These are phyloP conservation scores for Sugiyamaella castrensis DNA, from an alignment of 1,139 yeast genomes.

Conservation along the genomic window DNA sequence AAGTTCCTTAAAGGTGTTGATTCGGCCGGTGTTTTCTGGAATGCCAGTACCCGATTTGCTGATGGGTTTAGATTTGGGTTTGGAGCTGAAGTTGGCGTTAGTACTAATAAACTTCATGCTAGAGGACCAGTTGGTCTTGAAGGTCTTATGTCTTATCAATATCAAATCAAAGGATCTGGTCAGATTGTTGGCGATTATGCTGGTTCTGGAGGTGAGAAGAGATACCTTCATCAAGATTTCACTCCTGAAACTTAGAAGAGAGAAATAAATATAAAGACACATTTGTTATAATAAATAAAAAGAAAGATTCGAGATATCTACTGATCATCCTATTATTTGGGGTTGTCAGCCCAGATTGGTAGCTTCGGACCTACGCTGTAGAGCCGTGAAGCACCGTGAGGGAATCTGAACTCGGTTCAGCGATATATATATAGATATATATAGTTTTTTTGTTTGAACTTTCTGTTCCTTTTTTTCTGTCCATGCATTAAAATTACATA, in stretches of 20 bases:
- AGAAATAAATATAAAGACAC: neutral
- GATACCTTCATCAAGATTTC: conserved; percentile 57
- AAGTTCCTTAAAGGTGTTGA: conserved; percentile 80
- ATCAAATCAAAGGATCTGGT: conserved; percentile 86
- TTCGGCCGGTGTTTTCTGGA: conserved; percentile 98
- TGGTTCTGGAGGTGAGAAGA: conserved; percentile 86
- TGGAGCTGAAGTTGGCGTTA: conserved; percentile 97
- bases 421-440: too few species aligned
- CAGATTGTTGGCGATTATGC: conserved; percentile 87
- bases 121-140: conserved; percentile 98
- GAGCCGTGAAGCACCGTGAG: too few species aligned
- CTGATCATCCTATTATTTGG: neutral
- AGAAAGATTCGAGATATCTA: neutral
- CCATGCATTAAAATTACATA: too few species aligned
- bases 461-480: too few species aligned
- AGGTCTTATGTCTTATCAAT: conserved; percentile 93
- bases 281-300: conserved; percentile 2
- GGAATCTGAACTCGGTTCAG: too few species aligned
- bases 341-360: too few species aligned
- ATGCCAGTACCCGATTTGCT: conserved; percentile 93
- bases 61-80: conserved; percentile 98
- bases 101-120: conserved; percentile 95
- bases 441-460: too few species aligned
- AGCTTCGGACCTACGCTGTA: too few species aligned
- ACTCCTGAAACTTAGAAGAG: conserved; percentile 11